Evolutionary conservation across 768 basidiomycete species (phyloP).

Genomic region (Daedaleopsis nitida): DNA sequence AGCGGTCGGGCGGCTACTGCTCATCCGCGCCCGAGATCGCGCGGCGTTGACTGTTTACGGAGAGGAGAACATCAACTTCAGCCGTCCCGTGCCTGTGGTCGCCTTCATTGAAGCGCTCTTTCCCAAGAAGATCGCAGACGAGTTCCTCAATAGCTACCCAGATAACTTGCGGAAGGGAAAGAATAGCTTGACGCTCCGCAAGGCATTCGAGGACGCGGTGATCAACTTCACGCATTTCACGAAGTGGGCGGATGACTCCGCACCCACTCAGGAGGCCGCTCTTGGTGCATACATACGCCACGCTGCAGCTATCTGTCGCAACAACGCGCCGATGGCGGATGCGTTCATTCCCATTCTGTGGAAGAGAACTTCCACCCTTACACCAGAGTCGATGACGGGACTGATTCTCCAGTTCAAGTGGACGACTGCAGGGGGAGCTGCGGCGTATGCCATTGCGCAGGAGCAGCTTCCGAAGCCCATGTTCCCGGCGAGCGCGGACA

Average conservation of each 20-base stretch:
- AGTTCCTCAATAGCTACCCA: constrained; percentile 25
- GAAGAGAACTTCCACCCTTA: constrained; percentile 5
- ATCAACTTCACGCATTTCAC: constrained; percentile 38
- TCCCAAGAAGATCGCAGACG: constrained; percentile 6
- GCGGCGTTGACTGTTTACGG: constrained; percentile 8
- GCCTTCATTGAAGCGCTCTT: constrained; percentile 28
- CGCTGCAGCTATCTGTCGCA: constrained; percentile 28
- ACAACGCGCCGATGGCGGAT: constrained; percentile 24
- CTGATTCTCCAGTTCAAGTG: constrained; percentile 28
- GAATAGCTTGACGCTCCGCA: background rate
- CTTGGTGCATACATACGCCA: constrained; percentile 29
- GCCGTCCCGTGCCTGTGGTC: constrained; percentile 12
- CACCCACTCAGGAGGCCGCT: constrained; percentile 18
- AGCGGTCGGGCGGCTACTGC: constrained; percentile 26
- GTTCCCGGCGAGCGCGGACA: constrained; percentile 1
- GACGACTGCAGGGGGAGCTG: background rate
- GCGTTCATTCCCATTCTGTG: constrained; percentile 32
- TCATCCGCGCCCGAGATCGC: constrained; percentile 28
- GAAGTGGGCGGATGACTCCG: constrained; percentile 25
- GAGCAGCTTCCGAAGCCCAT: background rate
- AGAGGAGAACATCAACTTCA: background rate
- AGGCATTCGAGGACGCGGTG: constrained; percentile 28
- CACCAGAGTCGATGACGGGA: constrained; percentile 16
- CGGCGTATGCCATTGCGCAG: constrained; percentile 10
- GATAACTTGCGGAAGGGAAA: constrained; percentile 22